phyloP scores from a whole-genome alignment of 1,139 yeast species.

The Kurtzmaniella quercitrusa region DNA sequence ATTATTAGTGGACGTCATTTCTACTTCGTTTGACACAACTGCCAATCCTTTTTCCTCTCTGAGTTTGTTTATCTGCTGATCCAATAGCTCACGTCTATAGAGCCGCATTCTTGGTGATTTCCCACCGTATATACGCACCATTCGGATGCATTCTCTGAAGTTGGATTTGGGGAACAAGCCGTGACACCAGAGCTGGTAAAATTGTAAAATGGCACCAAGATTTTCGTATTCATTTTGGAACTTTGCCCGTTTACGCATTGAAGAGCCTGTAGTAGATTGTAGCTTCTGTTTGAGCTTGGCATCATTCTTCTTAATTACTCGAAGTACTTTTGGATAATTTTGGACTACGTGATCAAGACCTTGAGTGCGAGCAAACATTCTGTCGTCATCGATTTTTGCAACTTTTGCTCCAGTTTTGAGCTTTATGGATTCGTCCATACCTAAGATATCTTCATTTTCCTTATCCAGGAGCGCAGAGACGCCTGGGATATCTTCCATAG shows the following conservation, averaged over 20 bases:
- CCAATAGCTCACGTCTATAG: constrained; percentile 36
- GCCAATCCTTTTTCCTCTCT: constrained; percentile 32
- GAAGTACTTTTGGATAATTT: constrained; percentile 32
- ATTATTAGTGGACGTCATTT: constrained; percentile 4
- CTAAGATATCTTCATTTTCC: constrained; percentile 26
- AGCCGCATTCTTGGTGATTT: constrained; percentile 30
- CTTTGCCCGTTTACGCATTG: constrained; percentile 17
- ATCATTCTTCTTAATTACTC: constrained; percentile 28
- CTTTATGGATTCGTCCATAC: constrained; percentile 39
- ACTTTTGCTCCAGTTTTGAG: constrained; percentile 28
- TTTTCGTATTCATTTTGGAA: constrained; percentile 40
- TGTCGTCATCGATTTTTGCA: constrained; percentile 47
- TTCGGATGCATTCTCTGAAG: constrained; percentile 54
- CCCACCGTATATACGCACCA: constrained; percentile 31
- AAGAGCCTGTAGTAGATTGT: constrained; percentile 1
- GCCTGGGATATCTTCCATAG: background rate
- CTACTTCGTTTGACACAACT: constrained; percentile 10
- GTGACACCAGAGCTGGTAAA: constrained; percentile 86
- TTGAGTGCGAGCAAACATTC: constrained; percentile 38
- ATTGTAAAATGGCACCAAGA: constrained; percentile 47
- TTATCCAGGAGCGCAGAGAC: background rate
- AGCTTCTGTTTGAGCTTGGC: constrained; percentile 18
- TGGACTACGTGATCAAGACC: constrained; percentile 48
- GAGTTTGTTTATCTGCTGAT: constrained; percentile 30
- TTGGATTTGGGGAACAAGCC: constrained; percentile 74